These are phyloP conservation scores for Suillus cothurnatus DNA, from an alignment of 768 basidiomycete species.

Conservation along the genomic window DNA sequence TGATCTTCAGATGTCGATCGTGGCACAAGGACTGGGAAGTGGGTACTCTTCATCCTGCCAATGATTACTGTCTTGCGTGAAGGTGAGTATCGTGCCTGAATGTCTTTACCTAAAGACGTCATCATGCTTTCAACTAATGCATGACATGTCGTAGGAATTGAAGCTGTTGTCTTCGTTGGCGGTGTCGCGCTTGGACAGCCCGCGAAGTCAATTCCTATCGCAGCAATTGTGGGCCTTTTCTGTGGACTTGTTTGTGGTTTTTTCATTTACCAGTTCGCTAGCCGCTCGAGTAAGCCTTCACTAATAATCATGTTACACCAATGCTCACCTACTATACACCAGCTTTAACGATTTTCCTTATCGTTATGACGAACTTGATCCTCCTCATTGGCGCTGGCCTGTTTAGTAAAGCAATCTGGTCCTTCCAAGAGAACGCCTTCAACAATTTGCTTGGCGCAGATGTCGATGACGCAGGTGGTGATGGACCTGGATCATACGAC, in stretches of 20 bases:
- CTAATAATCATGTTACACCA: neutral
- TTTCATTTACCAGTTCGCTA: slow-evolving; percentile 80
- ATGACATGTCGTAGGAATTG: slow-evolving; percentile 53
- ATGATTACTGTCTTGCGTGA: slow-evolving; percentile 92
- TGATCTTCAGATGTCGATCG: slow-evolving; percentile 45
- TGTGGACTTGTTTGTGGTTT: slow-evolving; percentile 75
- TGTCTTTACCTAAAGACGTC: neutral
- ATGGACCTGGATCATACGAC: slow-evolving; percentile 84
- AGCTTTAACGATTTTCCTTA: slow-evolving; percentile 85
- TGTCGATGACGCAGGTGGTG: slow-evolving; percentile 65
- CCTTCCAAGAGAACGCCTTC: slow-evolving; percentile 72
- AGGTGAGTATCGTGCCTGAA: slow-evolving; percentile 43
- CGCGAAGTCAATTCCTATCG: slow-evolving; percentile 86
- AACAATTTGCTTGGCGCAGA: slow-evolving; percentile 70
- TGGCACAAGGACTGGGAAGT: slow-evolving; percentile 63
- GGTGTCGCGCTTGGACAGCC: slow-evolving; percentile 86
- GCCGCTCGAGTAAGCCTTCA: slow-evolving; percentile 57
- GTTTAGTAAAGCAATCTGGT: slow-evolving; percentile 76
- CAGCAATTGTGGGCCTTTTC: slow-evolving; percentile 83
- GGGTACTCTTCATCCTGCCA: slow-evolving; percentile 88
- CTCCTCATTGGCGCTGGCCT: slow-evolving; percentile 94
- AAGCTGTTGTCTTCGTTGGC: slow-evolving; percentile 92
- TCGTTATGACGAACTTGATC: slow-evolving; percentile 89
- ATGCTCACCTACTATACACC: neutral
- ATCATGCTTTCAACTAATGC: neutral